Evolutionary conservation across 805 yeast genomes (phyloP).

Genomic region (Metschnikowia matae): DNA sequence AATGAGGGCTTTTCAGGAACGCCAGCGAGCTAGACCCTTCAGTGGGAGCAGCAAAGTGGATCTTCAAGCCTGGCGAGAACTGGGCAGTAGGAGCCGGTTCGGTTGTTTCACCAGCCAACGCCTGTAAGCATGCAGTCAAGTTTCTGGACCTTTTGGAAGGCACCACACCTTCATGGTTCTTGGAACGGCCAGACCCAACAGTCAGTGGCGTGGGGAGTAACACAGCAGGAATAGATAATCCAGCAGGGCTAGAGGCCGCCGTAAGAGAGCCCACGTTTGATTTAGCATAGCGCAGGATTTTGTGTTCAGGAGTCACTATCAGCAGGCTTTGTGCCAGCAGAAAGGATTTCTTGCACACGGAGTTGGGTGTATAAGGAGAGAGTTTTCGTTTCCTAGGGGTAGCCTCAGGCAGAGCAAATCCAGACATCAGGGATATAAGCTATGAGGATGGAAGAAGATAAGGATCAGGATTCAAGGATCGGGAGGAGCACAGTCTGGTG

Average conservation of each 20-base stretch:
- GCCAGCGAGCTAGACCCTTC: neutral
- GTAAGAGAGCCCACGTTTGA: neutral
- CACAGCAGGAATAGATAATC: neutral
- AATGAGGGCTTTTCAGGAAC: neutral
- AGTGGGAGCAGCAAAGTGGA: neutral
- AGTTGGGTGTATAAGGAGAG: neutral
- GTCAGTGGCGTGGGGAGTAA: conserved; percentile 18
- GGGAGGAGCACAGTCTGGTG: too few relatives aligned
- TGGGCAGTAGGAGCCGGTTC: neutral
- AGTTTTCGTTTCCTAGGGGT: neutral
- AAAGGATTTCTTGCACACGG: neutral
- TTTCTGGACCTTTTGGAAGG: neutral
- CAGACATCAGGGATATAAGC: neutral
- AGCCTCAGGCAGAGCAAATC: neutral
- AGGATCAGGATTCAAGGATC: too few relatives aligned
- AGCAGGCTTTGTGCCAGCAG: neutral
- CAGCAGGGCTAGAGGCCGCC: neutral
- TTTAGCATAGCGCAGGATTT: neutral
- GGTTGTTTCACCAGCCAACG: neutral
- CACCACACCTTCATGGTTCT: neutral
- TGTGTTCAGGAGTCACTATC: neutral
- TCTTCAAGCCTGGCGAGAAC: conserved; percentile 1
- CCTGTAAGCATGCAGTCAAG: conserved; percentile 4
- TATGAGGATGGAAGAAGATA: neutral
- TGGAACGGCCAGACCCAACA: conserved; percentile 13